Evolutionary conservation across 371 early-diverging fungal genomes (phyloP).

Genomic region (Rhizopus arrhizus): DNA sequence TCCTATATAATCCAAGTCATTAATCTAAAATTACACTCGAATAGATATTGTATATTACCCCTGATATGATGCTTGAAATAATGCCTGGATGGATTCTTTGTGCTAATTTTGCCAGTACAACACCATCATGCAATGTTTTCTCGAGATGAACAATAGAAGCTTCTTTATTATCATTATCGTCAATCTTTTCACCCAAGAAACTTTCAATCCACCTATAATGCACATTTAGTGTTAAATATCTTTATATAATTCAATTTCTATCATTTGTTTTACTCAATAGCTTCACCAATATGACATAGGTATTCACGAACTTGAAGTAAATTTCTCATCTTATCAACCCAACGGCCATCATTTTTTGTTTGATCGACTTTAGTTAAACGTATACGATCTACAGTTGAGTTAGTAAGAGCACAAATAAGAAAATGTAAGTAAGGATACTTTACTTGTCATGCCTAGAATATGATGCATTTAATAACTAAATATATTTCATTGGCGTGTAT

Average conservation of each 20-base stretch:
- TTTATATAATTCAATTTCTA: slow-evolving; percentile 4
- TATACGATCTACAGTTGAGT: slow-evolving; percentile 55
- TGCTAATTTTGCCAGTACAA: slow-evolving; percentile 93
- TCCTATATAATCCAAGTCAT: slow-evolving; percentile 49
- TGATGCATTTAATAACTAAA: background rate
- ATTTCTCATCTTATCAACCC: slow-evolving; percentile 95
- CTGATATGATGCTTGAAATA: slow-evolving; percentile 75
- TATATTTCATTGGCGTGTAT: too few species aligned
- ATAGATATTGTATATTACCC: slow-evolving; percentile 3
- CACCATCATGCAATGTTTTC: slow-evolving; percentile 93
- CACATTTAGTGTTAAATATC: slow-evolving; percentile 7
- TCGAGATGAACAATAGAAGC: slow-evolving; percentile 76
- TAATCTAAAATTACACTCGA: slow-evolving; percentile 55
- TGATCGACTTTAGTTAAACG: slow-evolving; percentile 56
- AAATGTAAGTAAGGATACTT: background rate
- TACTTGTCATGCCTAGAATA: background rate
- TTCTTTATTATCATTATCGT: slow-evolving; percentile 33
- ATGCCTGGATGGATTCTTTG: slow-evolving; percentile 79
- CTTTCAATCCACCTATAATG: slow-evolving; percentile 91
- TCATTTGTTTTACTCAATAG: slow-evolving; percentile 86
- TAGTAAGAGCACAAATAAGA: background rate
- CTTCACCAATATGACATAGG: slow-evolving; percentile 98
- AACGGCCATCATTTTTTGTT: slow-evolving; percentile 54
- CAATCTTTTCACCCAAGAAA: slow-evolving; percentile 83
- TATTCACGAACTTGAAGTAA: slow-evolving; percentile 97